Conservation (phyloP, 1,139 yeast species). For the Scheffersomyces stambukii region DNA sequence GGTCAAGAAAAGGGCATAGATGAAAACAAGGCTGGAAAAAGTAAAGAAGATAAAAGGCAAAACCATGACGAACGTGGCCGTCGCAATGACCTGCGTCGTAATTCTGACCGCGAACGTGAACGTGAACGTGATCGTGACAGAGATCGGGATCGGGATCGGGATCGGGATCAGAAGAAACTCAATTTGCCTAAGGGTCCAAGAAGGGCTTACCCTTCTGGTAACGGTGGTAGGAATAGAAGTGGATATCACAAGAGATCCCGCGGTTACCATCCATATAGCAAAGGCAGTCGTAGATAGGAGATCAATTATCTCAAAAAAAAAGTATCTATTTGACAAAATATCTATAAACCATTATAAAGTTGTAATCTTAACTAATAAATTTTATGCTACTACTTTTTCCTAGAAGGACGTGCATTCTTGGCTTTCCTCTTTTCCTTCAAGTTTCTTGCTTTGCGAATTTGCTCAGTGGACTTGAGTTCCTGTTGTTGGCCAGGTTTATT, state of each 20-base stretch:
- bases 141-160: background rate
- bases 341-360: conserved; percentile 4
- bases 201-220: conserved; percentile 38
- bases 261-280: conserved; percentile 28
- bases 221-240: conserved; percentile 23
- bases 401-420: conserved; percentile 80
- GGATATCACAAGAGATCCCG: conserved; percentile 18
- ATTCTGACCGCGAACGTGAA: too few species aligned
- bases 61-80: too few species aligned
- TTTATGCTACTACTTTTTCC: conserved; percentile 18
- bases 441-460: conserved; percentile 75
- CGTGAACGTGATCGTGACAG: too few species aligned
- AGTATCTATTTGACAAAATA: background rate
- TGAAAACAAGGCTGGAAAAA: too few species aligned
- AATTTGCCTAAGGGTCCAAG: conserved; percentile 43
- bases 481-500: conserved; percentile 45
- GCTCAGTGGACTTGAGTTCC: conserved; percentile 67
- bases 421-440: conserved; percentile 67
- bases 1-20: conserved; percentile 13
- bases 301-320: too few species aligned
- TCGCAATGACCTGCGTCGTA: too few species aligned
- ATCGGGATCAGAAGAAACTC: conserved; percentile 26
- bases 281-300: conserved; percentile 17
- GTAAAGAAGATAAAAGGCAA: too few species aligned
- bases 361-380: conserved; percentile 1